Evolutionary conservation across 139 green algal species (phyloP).

Genomic region (Auxenochlorella pyrenoidosa): DNA sequence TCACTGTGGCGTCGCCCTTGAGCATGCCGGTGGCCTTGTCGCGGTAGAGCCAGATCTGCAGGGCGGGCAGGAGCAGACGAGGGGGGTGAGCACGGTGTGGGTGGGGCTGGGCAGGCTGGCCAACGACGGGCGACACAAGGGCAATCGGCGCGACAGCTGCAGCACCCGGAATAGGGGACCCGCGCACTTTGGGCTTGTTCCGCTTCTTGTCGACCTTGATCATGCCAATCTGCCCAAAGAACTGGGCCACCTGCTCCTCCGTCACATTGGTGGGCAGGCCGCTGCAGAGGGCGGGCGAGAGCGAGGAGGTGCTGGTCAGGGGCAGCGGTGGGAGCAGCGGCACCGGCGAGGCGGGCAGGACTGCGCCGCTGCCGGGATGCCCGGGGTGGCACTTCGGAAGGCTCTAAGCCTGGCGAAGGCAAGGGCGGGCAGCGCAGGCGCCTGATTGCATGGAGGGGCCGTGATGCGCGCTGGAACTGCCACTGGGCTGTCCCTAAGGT

Average conservation of each 20-base stretch:
- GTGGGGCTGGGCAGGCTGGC: background rate
- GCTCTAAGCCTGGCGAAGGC: too few species aligned
- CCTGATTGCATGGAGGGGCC: too few species aligned
- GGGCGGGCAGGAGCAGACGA: background rate
- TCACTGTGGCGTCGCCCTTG: conserved; percentile 87
- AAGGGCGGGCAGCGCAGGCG: too few species aligned
- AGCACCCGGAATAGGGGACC: background rate
- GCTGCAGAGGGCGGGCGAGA: background rate
- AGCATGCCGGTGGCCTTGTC: conserved; percentile 79
- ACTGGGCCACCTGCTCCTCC: conserved; percentile 75
- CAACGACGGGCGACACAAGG: too few species aligned
- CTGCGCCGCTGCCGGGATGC: background rate
- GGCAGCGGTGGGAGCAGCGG: background rate
- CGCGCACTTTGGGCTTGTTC: conserved; percentile 62
- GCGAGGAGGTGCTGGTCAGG: background rate
- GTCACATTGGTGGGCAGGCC: conserved; percentile 68
- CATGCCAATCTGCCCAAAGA: conserved; percentile 84
- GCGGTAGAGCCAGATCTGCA: conserved; percentile 65
- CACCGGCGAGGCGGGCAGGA: background rate
- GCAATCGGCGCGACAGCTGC: background rate
- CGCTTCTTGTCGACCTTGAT: conserved; percentile 86
- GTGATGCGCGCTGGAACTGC: too few species aligned
- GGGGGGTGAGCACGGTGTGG: background rate
- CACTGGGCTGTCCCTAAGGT: too few species aligned
- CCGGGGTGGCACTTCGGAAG: too few species aligned